A percentile compares a stretch with the other conserved stretches of the same genome.
Evolutionary conservation across 495 filamentous ascomycete species (phyloP).

Genomic region (Sphaerosporella brunnea): DNA sequence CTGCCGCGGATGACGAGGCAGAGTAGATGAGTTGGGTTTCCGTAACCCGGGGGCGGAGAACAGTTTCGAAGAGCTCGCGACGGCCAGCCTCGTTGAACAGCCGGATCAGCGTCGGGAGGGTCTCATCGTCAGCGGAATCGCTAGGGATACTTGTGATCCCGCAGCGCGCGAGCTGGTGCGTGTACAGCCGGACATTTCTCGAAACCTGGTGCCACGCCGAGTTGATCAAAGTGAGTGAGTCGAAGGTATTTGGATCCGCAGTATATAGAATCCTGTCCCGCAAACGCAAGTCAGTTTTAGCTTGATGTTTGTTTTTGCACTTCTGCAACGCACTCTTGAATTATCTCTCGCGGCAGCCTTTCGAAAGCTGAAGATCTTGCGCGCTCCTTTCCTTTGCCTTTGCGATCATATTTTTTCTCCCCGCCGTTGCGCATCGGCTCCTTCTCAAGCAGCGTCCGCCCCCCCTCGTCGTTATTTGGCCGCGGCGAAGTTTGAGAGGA

Average conservation of each 20-base stretch:
- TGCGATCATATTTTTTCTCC: constrained; percentile 7
- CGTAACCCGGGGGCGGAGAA: constrained; percentile 50
- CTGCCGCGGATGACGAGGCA: constrained; percentile 63
- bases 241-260: constrained; percentile 61
- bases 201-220: constrained; percentile 58
- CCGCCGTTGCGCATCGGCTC: background rate
- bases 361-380: constrained; percentile 22
- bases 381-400: constrained; percentile 21
- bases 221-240: constrained; percentile 67
- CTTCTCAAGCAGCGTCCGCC: too few species aligned
- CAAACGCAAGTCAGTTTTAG: background rate
- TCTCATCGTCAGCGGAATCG: constrained; percentile 2
- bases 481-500: background rate
- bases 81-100: constrained; percentile 55
- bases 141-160: constrained; percentile 24
- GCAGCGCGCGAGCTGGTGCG: constrained; percentile 54
- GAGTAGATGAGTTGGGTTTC: constrained; percentile 63
- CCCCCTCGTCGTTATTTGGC: background rate
- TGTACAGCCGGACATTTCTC: constrained; percentile 53
- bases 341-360: constrained; percentile 29
- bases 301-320: too few species aligned
- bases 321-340: constrained; percentile 29
- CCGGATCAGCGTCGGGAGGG: constrained; percentile 41
- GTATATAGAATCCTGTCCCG: constrained; percentile 50
- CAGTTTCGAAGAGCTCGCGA: constrained; percentile 64